A percentile compares a stretch with the other conserved stretches of the same genome.
Evolutionary conservation across 2,329 filamentous ascomycete genomes (phyloP).

Genomic region (Bipolaris gigantea): DNA sequence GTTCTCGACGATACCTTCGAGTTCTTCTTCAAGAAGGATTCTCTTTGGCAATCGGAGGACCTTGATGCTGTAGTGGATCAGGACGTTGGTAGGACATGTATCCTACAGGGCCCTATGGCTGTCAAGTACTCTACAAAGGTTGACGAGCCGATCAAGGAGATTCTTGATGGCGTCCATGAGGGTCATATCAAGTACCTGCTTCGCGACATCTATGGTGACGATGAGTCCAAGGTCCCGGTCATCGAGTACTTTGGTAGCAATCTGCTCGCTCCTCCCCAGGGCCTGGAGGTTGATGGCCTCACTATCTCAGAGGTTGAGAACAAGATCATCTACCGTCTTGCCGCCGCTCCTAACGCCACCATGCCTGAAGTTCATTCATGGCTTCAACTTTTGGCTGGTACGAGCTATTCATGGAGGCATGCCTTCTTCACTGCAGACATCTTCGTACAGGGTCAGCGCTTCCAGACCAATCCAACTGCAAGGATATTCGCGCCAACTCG

Average conservation of each 20-base stretch:
- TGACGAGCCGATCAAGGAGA: constrained; percentile 93
- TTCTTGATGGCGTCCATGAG: constrained; percentile 86
- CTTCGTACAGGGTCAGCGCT: constrained; percentile 92
- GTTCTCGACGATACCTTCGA: constrained; percentile 96
- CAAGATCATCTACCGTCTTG: constrained; percentile 84
- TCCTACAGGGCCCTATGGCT: constrained; percentile 91
- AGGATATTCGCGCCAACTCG: constrained; percentile 84
- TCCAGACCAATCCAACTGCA: constrained; percentile 94
- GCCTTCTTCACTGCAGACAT: constrained; percentile 93
- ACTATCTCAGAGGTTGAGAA: constrained; percentile 76
- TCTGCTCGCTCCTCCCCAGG: constrained; percentile 69
- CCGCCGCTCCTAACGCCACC: constrained; percentile 69
- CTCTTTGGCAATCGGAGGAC: constrained; percentile 98
- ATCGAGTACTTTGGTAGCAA: constrained; percentile 97
- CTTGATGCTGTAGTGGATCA: constrained; percentile 93
- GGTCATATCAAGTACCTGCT: constrained; percentile 81
- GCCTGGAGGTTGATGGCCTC: constrained; percentile 75
- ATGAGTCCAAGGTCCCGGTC: constrained; percentile 74
- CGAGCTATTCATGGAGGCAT: constrained; percentile 87
- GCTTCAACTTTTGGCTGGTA: constrained; percentile 84
- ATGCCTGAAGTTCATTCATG: constrained; percentile 81
- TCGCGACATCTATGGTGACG: constrained; percentile 75
- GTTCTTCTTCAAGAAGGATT: constrained; percentile 99
- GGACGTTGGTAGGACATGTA: constrained; percentile 94
- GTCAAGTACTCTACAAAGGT: constrained; percentile 86